A percentile compares a stretch with the other conserved stretches of the same genome.
phyloP scores from a whole-genome alignment of 176 grass and related monocot genomes.

The Aegilops tauschii region DNA sequence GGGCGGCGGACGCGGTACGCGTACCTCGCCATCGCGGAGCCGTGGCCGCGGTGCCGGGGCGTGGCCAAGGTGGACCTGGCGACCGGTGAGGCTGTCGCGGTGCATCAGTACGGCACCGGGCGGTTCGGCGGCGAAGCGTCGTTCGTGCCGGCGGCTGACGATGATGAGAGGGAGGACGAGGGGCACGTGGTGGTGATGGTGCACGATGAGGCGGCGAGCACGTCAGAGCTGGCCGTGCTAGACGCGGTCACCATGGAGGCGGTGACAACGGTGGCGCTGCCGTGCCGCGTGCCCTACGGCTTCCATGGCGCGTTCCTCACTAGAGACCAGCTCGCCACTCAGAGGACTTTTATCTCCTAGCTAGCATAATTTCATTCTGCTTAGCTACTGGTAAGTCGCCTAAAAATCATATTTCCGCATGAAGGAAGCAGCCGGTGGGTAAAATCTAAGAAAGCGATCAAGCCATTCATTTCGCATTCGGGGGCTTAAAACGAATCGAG shows the following conservation, averaged over 20 bases:
- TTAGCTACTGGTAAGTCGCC: too few species aligned
- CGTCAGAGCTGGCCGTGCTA: conserved; percentile 42
- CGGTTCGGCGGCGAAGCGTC: conserved; percentile 42
- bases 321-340: neutral
- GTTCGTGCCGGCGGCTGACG: conserved; percentile 23
- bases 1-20: conserved; percentile 37
- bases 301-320: conserved; percentile 55
- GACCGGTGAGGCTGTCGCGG: conserved; percentile 25
- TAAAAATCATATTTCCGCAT: too few species aligned
- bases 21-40: conserved; percentile 46
- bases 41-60: conserved; percentile 19
- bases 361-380: too few species aligned
- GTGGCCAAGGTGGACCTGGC: conserved; percentile 50
- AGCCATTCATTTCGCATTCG: too few species aligned
- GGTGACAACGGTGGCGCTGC: conserved; percentile 42
- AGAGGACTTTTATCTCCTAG: neutral
- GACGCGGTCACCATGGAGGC: conserved; percentile 38
- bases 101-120: conserved; percentile 33
- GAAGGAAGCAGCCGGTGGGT: too few species aligned
- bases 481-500: too few species aligned
- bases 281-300: conserved; percentile 53
- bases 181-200: conserved; percentile 45
- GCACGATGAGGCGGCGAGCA: conserved; percentile 26
- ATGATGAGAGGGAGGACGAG: conserved; percentile 34
- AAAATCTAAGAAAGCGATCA: too few species aligned